Evolutionary conservation across 495 filamentous ascomycete species (phyloP), one percentile per base, ranked within the genome.

Genomic region (Aspergillus egyptiacus): DNA sequence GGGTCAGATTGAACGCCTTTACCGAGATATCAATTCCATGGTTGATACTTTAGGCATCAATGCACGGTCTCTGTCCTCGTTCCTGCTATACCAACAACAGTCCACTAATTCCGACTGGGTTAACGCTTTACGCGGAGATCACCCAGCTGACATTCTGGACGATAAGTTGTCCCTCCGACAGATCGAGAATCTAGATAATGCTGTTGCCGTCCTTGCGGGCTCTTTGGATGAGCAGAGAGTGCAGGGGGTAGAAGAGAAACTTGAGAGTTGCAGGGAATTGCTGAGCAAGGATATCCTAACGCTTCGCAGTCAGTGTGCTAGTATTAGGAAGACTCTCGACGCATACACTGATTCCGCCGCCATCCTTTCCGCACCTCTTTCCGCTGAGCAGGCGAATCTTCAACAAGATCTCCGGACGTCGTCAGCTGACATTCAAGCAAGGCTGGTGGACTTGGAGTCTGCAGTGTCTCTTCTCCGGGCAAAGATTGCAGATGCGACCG

Each of bases 21-120:
- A 91, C 66, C 78, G 88, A 11, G 94, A 96, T 54, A 88, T 96
- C 57, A 97, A 97, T 63, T 86, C 85, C 10, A 99, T 97, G 93
- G 78, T 97, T 22, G 90, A 96, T 59, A 90, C 86, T 2, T 65
- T 96, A 15, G 94, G 91, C 6, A 74, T 97, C 25, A 96, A 96
- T 63, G 82, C 85, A 20, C 82, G 87, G 4, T 79, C 83, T 9
- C 65, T 99, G 20, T 69, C 80, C 36, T 76, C 79, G 0, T 99
- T 88, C 60, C 74, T 87, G 24, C 62, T 77, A 25, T 68, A 68
- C 42, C 72, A 81, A 45, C 74, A 82, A 46, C 61, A 62, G 2
- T 66, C 74, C 31, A 69, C 80, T 35, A 74, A 86, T 48, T 75
- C 94, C 10, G 54, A 62, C 22, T 69, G 60, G 62, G 46, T 66